A percentile compares a stretch with the other conserved stretches of the same genome.
phyloP scores from a whole-genome alignment of 306 rosid species.

The Sicyos edulis region DNA sequence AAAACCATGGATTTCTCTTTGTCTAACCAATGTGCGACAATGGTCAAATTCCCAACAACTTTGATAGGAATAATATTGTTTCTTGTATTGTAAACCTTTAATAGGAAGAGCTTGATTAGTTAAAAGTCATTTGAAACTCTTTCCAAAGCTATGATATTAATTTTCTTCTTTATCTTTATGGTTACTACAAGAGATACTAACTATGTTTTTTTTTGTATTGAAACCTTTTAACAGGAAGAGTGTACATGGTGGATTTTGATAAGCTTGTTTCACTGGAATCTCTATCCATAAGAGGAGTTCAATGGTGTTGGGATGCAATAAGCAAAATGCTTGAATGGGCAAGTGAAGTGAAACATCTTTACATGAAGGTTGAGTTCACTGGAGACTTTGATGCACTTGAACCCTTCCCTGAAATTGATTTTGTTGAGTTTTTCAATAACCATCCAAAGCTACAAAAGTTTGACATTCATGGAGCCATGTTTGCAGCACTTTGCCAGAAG shows the following conservation, averaged over 20 bases:
- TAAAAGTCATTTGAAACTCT: conserved; percentile 14
- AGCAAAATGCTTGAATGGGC: conserved; percentile 74
- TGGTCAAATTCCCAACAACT: too few species aligned
- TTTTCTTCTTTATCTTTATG: not conserved
- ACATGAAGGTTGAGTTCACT: conserved; percentile 90
- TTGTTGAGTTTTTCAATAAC: conserved; percentile 81
- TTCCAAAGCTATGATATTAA: not conserved
- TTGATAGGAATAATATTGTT: not conserved
- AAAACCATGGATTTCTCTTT: too few species aligned
- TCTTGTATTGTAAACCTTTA: conserved; percentile 18
- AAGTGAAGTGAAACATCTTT: conserved; percentile 81
- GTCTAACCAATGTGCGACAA: too few species aligned
- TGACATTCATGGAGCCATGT: conserved; percentile 96
- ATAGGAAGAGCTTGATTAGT: conserved; percentile 64
- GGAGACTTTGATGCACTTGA: conserved; percentile 78
- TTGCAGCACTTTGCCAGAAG: conserved; percentile 95
- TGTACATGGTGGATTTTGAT: conserved; percentile 80
- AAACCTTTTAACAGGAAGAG: conserved; percentile 56
- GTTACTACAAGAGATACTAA: not conserved
- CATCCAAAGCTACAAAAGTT: conserved; percentile 71
- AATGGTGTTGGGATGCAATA: conserved; percentile 93
- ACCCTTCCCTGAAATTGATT: conserved; percentile 91
- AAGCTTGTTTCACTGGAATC: conserved; percentile 63
- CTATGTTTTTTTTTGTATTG: not conserved
- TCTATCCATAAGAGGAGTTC: conserved; percentile 74